Evolutionary conservation across 257 asterid species (phyloP), one percentile per base, ranked within the genome.

Genomic region (Ehretia macrophylla): DNA sequence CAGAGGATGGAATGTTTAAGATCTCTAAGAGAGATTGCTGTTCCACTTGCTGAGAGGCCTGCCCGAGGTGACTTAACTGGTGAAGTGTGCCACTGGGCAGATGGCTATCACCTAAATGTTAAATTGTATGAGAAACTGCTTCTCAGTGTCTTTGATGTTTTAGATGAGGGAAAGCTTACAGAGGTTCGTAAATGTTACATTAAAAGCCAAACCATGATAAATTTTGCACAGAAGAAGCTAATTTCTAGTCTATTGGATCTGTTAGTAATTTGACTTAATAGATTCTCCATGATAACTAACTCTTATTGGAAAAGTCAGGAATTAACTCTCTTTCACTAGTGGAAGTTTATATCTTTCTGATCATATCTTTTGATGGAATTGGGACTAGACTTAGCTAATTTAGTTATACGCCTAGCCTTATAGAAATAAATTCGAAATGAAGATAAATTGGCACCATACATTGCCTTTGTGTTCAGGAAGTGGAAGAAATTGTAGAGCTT

Each of bases 41-140:
- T 70, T 65, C 88, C 90, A 66, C 89, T 92, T 55, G 96, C 96
- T 46, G 97, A 92, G 82, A 87, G 99, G 69, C 95, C 99, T 68
- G 95, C 94, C 55, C 85, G 97, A 67, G 97, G 99, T 62, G 99
- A 92, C 73, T 80, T 92, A 81, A 92, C 99, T 58, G 99, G 97
- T 77, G 99, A 92, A 89, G 77, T 92, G 66, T 88, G 96, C 73
- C 99, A 92, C 66, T 92, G 96, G 96, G 99, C 97, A 32, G 99
- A 92, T 83, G 99, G 99, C 64, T 92, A 92, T 76, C 96, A 83
- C 77, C 70, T 92, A 62, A 92, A 92, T 66, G 96, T 88, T 78
- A 86, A 80, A 75, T 68, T 92, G 48, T 92, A 92, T 66, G 99
- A 92, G 89, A 86, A 84, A 73, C 82, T 92, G 56, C 84, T 92